Evolutionary conservation across 2,329 filamentous ascomycete species (phyloP).

Genomic region (Plenodomus biglobosus): DNA sequence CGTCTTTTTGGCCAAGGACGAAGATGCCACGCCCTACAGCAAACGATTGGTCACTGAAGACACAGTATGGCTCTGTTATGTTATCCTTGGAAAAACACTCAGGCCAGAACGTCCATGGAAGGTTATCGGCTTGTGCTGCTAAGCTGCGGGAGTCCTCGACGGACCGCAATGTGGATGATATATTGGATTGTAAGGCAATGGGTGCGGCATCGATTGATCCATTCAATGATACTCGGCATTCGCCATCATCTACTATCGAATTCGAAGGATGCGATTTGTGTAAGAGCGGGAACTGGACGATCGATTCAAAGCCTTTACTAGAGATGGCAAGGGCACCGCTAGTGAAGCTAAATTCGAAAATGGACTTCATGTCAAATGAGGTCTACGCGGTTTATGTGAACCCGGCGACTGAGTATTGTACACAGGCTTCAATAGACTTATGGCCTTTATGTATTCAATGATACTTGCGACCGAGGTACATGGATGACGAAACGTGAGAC

Average conservation of each 20-base stretch:
- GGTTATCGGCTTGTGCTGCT: slow-evolving; percentile 23
- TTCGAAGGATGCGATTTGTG: slow-evolving; percentile 29
- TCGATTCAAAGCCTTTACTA: slow-evolving; percentile 20
- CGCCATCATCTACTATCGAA: slow-evolving; percentile 24
- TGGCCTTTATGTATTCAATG: neutral
- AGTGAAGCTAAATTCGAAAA: slow-evolving; percentile 22
- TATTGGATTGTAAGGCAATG: slow-evolving; percentile 22
- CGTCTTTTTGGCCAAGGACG: slow-evolving; percentile 27
- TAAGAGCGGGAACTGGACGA: slow-evolving; percentile 25
- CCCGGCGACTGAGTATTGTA: neutral
- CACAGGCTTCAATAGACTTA: neutral
- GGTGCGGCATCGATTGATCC: slow-evolving; percentile 6
- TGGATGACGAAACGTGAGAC: slow-evolving; percentile 25
- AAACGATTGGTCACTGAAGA: slow-evolving; percentile 35
- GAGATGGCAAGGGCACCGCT: slow-evolving; percentile 25
- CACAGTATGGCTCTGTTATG: slow-evolving; percentile 30
- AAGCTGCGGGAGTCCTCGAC: slow-evolving; percentile 26
- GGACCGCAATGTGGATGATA: slow-evolving; percentile 11
- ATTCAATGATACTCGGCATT: slow-evolving; percentile 23
- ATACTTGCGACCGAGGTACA: neutral
- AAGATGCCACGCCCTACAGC: slow-evolving; percentile 37
- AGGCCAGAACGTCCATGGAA: slow-evolving; percentile 40
- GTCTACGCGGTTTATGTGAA: neutral
- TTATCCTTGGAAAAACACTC: slow-evolving; percentile 35
- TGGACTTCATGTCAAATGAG: slow-evolving; percentile 23